A percentile compares a stretch with the other conserved stretches of the same genome.
Conservation (phyloP, 306 rosid species). For the Phaseolus lunatus region DNA sequence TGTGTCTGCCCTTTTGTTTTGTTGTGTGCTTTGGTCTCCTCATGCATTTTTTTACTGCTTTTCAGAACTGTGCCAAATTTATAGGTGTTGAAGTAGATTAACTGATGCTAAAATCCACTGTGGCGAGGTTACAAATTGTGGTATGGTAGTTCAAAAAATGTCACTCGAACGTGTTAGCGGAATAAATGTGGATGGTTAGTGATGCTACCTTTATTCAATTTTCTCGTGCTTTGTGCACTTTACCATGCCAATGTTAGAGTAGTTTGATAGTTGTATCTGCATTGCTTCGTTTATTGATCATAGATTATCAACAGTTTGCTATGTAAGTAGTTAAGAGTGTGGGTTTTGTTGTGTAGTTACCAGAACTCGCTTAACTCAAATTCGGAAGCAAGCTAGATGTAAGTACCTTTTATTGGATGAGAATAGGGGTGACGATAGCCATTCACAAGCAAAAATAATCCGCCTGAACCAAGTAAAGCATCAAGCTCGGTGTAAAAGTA, state of each 20-base stretch:
- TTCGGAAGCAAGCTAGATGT: constrained; percentile 47
- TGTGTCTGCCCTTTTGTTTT: constrained; percentile 14
- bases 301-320: constrained; percentile 28
- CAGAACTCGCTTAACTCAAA: constrained; percentile 44
- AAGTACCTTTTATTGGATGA: constrained; percentile 27
- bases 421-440: neutral
- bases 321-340: constrained; percentile 10
- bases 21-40: constrained; percentile 28
- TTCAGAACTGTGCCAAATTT: constrained; percentile 12
- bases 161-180: constrained; percentile 24
- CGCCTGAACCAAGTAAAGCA: constrained; percentile 46
- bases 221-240: constrained; percentile 14
- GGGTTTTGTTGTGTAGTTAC: neutral
- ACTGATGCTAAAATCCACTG: neutral
- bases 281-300: constrained; percentile 38
- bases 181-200: constrained; percentile 39
- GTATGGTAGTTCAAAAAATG: neutral
- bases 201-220: constrained; percentile 25
- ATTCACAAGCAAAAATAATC: constrained; percentile 31
- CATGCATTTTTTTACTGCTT: constrained; percentile 38
- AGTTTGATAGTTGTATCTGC: constrained; percentile 23
- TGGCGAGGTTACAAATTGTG: neutral
- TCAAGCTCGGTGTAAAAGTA: constrained; percentile 45
- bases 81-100: constrained; percentile 26
- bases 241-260: constrained; percentile 3